Evolutionary conservation across 2,329 filamentous ascomycete species (phyloP), one percentile per base, ranked within the genome.

Genomic region (Aureobasidium sp.): DNA sequence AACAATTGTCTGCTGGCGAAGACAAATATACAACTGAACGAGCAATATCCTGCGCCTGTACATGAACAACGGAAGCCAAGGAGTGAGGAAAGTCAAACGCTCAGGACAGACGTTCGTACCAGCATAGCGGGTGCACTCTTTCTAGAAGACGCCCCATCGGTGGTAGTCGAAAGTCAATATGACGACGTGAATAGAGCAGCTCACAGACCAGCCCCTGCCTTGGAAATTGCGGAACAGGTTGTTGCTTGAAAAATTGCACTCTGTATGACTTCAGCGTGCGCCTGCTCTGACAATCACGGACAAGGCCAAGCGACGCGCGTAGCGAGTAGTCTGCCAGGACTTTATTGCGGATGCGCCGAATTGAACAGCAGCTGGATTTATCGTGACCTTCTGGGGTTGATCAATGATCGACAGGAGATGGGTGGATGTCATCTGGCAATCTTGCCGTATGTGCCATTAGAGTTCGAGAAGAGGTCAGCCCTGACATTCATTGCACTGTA

Each of bases 61-160:
- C 3, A 16, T 21, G 42, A 25, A 34, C 36, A 44, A 30, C 53
- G 41, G 39, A 57, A 45, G 53, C 39, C 51, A 45, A 57, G 30
- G 25, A 3, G 21, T 37, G 30, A 48, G 41, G 29, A 48, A 58
- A 58, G 54, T 48, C 42, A 58, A 58, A 58, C 42, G 41, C 54
- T 58, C 54, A 58, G 54, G 54, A 47, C 54, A 58, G 13, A 37
- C 8, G 54, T 58, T 58, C 54, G 54, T 58, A 48, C 54, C 54
- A 48, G 42, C 32, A 30, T 32, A 48, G 21, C n/a, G 54, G 54
- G 16, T 45, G n/a, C 54, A n/a, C 6, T 30, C 11, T 36, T 58
- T 58, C 54, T 39, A 48, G 54, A 58, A 58, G 42, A 48, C 54
- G 54, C 54, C 42, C 54, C 25, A 30, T n/a, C 25, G 54, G 30